phyloP scores from a whole-genome alignment of 768 basidiomycete species.

The Coprinellus micaceus region DNA sequence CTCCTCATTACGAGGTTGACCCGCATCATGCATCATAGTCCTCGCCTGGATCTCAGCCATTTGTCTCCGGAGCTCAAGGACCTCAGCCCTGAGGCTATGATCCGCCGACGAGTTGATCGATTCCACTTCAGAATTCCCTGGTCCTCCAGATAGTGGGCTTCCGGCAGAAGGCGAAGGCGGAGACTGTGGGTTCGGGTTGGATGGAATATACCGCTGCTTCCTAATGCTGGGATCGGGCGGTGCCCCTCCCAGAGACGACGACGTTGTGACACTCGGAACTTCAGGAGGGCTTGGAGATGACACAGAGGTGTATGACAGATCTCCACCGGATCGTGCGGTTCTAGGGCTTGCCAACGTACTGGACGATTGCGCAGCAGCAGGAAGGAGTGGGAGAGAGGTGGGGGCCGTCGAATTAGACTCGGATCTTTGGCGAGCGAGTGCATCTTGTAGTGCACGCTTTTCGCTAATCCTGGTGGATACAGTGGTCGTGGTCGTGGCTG shows the following conservation, averaged over 20 bases:
- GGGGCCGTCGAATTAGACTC: neutral
- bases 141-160: neutral
- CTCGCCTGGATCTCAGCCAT: neutral
- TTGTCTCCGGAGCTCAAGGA: slow-evolving; percentile 4
- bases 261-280: neutral
- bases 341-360: neutral
- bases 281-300: neutral
- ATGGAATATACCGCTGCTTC: neutral
- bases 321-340: neutral
- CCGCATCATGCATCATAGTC: neutral
- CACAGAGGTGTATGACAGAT: neutral
- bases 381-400: neutral
- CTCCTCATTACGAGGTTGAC: neutral
- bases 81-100: slow-evolving; percentile 5
- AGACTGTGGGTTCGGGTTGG: neutral
- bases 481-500: neutral
- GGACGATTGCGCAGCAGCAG: neutral
- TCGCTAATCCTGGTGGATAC: neutral
- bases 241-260: neutral
- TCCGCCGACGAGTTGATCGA: neutral
- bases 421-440: neutral
- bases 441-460: neutral
- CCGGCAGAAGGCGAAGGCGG: neutral
- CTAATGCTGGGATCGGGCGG: neutral
- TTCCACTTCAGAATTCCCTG: neutral